Evolutionary conservation across 2,329 filamentous ascomycete genomes (phyloP).

Genomic region (Penicillium sp.): DNA sequence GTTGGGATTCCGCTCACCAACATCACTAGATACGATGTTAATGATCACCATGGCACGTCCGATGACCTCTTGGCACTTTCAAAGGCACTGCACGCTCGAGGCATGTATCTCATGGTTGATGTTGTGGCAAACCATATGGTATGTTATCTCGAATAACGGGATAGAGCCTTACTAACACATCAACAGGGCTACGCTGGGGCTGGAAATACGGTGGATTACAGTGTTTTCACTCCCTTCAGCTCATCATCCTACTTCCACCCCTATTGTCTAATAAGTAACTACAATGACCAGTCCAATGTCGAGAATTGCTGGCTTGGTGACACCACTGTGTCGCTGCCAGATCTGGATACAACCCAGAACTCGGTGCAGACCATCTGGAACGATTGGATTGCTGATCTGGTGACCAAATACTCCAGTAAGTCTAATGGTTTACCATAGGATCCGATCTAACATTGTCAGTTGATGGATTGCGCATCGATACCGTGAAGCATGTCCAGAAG

Average conservation of each 20-base stretch:
- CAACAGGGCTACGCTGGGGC: conserved; percentile 39
- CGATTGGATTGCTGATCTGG: conserved; percentile 51
- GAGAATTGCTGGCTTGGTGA: conserved; percentile 49
- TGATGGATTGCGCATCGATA: conserved; percentile 49
- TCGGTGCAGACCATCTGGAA: conserved; percentile 46
- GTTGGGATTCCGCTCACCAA: conserved; percentile 41
- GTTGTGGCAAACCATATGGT: conserved; percentile 38
- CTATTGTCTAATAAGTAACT: conserved; percentile 49
- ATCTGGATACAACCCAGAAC: conserved; percentile 50
- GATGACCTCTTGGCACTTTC: conserved; percentile 53
- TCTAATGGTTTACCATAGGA: neutral
- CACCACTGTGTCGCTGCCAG: conserved; percentile 51
- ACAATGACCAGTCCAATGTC: conserved; percentile 41
- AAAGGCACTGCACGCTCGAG: conserved; percentile 46
- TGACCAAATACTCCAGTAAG: conserved; percentile 55
- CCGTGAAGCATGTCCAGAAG: conserved; percentile 42
- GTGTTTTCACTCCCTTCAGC: conserved; percentile 47
- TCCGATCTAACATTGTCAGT: conserved; percentile 18
- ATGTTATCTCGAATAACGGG: neutral
- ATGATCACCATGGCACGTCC: conserved; percentile 51
- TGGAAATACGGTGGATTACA: conserved; percentile 46
- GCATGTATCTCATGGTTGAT: conserved; percentile 56
- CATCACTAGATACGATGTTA: conserved; percentile 41
- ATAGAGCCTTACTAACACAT: conserved; percentile 9
- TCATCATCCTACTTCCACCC: conserved; percentile 54